Percentiles rank a stretch among this genome's conserved stretches.
Conservation (phyloP, 371 early-diverging fungal genomes). For the Zancudomyces culisetae region DNA sequence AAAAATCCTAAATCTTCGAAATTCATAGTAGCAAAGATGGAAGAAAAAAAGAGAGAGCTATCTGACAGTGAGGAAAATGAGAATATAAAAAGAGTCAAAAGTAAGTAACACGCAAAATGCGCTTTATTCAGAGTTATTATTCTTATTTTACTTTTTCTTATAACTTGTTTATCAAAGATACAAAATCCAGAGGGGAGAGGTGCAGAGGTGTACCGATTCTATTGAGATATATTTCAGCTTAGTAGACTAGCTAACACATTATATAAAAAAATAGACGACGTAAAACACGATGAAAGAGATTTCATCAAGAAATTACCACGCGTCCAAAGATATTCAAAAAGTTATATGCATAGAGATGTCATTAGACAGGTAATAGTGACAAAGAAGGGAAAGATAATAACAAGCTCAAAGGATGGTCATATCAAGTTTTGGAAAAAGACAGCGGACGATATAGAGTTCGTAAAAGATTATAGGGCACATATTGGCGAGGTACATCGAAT, state of each 20-base stretch:
- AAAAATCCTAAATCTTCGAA: too few species aligned
- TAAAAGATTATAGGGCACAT: slow-evolving; percentile 87
- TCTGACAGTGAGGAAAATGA: too few species aligned
- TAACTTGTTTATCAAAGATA: neutral
- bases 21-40: too few species aligned
- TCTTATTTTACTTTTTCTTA: too few species aligned
- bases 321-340: slow-evolving; percentile 76
- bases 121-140: neutral
- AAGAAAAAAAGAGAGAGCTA: too few species aligned
- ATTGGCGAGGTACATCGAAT: slow-evolving; percentile 36
- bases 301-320: slow-evolving; percentile 57
- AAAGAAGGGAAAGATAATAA: slow-evolving; percentile 73
- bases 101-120: neutral
- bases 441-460: slow-evolving; percentile 84
- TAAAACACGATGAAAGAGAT: slow-evolving; percentile 33
- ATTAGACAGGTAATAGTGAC: slow-evolving; percentile 59
- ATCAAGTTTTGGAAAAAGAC: slow-evolving; percentile 97
- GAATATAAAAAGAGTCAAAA: too few species aligned
- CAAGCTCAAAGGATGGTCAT: slow-evolving; percentile 86
- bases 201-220: neutral
- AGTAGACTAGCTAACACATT: too few species aligned
- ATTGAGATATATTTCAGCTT: neutral
- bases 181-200: neutral
- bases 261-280: too few species aligned
- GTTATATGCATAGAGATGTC: slow-evolving; percentile 87